phyloP scores from a whole-genome alignment of 495 filamentous ascomycete species.

The Penicillium manginii region DNA sequence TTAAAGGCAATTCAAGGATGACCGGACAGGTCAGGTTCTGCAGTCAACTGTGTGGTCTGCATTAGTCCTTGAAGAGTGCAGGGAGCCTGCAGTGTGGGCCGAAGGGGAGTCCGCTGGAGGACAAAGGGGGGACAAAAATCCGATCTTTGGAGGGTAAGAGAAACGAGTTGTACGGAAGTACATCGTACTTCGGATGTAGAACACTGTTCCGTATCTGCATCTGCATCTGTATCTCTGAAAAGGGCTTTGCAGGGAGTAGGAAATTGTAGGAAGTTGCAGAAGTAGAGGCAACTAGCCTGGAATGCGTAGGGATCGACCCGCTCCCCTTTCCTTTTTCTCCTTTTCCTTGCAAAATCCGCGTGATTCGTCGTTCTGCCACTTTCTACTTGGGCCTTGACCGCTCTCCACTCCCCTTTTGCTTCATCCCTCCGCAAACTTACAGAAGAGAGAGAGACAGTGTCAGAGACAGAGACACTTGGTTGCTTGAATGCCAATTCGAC shows the following conservation, averaged over 20 bases:
- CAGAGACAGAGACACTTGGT: background rate
- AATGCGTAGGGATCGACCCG: background rate
- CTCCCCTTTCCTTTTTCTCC: background rate
- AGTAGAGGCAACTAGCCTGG: conserved; percentile 3
- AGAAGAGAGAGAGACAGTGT: background rate
- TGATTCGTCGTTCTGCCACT: conserved; percentile 25
- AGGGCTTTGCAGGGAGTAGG: background rate
- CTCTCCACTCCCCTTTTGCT: conserved; percentile 29
- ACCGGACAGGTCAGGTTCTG: background rate
- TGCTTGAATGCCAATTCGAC: conserved; percentile 6
- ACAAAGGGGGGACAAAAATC: too few relatives aligned
- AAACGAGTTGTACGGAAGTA: too few relatives aligned
- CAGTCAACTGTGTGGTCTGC: background rate
- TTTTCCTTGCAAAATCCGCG: conserved; percentile 11
- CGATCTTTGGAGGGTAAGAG: too few relatives aligned
- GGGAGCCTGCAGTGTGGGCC: background rate
- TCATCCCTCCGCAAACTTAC: conserved; percentile 2
- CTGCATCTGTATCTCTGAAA: too few relatives aligned
- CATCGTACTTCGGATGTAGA: too few relatives aligned
- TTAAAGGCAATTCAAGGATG: background rate
- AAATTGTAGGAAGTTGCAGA: background rate
- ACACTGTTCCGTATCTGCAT: too few relatives aligned
- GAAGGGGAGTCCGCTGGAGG: background rate
- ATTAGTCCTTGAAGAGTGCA: too few relatives aligned
- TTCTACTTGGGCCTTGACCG: conserved; percentile 31